These are phyloP conservation scores for Pseudophaeomoniella oleicola DNA, from an alignment of 2,329 filamentous ascomycete genomes.

Conservation along the genomic window DNA sequence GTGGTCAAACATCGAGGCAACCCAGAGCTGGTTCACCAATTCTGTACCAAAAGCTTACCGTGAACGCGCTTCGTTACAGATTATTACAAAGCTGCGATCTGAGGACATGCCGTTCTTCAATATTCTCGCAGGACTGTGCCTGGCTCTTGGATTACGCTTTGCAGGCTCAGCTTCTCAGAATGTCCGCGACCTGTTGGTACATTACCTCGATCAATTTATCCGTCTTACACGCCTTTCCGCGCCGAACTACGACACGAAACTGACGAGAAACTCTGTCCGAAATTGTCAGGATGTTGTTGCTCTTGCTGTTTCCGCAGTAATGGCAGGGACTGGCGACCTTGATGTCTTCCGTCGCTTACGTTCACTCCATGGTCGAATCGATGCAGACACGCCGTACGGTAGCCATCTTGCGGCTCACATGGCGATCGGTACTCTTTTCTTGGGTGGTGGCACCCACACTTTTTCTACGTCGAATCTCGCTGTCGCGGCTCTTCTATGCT, in stretches of 20 bases:
- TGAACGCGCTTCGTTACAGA: slow-evolving; percentile 43
- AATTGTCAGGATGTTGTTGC: slow-evolving; percentile 86
- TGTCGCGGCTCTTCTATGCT: slow-evolving; percentile 69
- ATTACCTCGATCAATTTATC: slow-evolving; percentile 77
- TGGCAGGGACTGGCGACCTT: slow-evolving; percentile 91
- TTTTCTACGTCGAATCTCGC: slow-evolving; percentile 81
- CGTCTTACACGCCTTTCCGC: slow-evolving; percentile 53
- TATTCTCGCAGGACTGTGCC: slow-evolving; percentile 78
- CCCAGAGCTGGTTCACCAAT: slow-evolving; percentile 57
- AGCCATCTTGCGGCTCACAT: slow-evolving; percentile 88
- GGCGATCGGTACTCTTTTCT: slow-evolving; percentile 77
- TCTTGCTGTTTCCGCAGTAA: slow-evolving; percentile 70
- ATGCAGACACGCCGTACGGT: slow-evolving; percentile 74
- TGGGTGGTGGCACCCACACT: slow-evolving; percentile 84
- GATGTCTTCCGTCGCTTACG: slow-evolving; percentile 71
- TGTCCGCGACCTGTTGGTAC: slow-evolving; percentile 68
- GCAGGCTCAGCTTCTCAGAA: slow-evolving; percentile 55
- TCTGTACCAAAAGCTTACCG: slow-evolving; percentile 62
- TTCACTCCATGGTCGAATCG: slow-evolving; percentile 73
- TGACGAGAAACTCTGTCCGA: slow-evolving; percentile 67
- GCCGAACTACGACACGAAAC: slow-evolving; percentile 63
- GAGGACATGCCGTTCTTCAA: slow-evolving; percentile 86
- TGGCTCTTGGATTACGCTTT: slow-evolving; percentile 51
- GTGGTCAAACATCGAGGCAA: slow-evolving; percentile 71
- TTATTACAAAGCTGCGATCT: slow-evolving; percentile 51